Evolutionary conservation across 306 rosid genomes (phyloP).

Genomic region (Abrus pulchellus): DNA sequence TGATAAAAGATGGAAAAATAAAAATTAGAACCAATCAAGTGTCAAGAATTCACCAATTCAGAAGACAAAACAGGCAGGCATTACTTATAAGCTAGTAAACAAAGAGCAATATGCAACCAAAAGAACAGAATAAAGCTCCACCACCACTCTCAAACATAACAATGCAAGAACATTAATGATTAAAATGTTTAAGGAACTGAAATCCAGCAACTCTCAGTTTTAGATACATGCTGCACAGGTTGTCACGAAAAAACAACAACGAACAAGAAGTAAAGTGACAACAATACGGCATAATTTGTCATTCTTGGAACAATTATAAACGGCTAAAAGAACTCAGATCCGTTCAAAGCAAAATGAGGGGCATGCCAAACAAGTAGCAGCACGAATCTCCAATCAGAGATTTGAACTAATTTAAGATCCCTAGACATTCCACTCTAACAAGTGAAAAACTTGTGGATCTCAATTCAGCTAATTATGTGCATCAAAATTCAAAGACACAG

Average conservation of each 20-base stretch:
- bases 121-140: conserved; percentile 1
- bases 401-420: neutral
- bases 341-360: conserved; percentile 1
- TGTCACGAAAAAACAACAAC: neutral
- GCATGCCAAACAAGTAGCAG: neutral
- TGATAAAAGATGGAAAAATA: neutral
- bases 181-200: conserved; percentile 10
- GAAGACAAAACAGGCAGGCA: neutral
- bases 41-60: neutral
- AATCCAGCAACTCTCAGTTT: conserved; percentile 8
- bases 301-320: neutral
- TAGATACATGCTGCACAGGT: neutral
- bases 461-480: neutral
- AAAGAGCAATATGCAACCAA: conserved; percentile 4
- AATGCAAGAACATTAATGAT: neutral
- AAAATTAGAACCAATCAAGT: conserved; percentile 6
- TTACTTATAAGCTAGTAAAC: conserved; percentile 5
- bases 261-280: conserved; percentile 19
- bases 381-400: conserved; percentile 28
- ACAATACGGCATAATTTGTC: conserved; percentile 1
- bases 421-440: neutral
- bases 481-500: neutral
- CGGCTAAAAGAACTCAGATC: neutral
- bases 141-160: neutral
- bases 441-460: neutral